phyloP scores from a whole-genome alignment of 306 rosid species.

The Trichosanthes cucumerina region DNA sequence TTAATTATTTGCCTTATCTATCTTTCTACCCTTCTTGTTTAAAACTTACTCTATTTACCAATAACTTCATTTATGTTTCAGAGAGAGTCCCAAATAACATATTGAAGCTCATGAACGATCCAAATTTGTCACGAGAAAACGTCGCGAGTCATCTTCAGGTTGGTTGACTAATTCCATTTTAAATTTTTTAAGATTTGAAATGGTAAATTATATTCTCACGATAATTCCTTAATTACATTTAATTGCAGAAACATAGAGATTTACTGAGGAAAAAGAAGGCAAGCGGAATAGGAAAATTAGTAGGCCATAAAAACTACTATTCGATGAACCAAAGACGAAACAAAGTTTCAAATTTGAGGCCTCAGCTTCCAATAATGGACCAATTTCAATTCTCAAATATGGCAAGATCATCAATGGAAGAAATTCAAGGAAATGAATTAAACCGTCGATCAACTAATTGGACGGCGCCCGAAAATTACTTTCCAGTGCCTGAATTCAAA shows the following conservation, averaged over 20 bases:
- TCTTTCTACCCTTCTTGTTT: too few relatives aligned
- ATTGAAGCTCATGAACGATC: slow-evolving; percentile 14
- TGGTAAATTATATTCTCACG: too few relatives aligned
- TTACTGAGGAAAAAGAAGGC: not conserved
- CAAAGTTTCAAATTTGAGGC: too few relatives aligned
- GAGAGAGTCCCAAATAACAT: slow-evolving; percentile 18
- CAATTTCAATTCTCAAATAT: not conserved
- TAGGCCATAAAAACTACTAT: not conserved
- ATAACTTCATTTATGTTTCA: slow-evolving; percentile 6
- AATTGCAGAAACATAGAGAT: slow-evolving; percentile 14
- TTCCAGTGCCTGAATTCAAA: not conserved
- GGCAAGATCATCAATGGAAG: not conserved
- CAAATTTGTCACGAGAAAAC: slow-evolving; percentile 12
- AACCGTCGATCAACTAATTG: too few relatives aligned
- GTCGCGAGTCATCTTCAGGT: slow-evolving; percentile 24
- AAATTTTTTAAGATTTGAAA: too few relatives aligned
- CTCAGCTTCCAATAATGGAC: too few relatives aligned
- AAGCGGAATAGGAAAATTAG: not conserved
- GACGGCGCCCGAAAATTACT: not conserved
- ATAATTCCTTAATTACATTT: not conserved
- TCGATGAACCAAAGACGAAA: too few relatives aligned
- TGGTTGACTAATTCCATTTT: not conserved
- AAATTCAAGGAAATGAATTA: not conserved
- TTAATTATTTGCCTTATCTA: not conserved
- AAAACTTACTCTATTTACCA: not conserved